Evolutionary conservation across 2,329 filamentous ascomycete genomes (phyloP).

Genomic region (Microcyclosporella mali): DNA sequence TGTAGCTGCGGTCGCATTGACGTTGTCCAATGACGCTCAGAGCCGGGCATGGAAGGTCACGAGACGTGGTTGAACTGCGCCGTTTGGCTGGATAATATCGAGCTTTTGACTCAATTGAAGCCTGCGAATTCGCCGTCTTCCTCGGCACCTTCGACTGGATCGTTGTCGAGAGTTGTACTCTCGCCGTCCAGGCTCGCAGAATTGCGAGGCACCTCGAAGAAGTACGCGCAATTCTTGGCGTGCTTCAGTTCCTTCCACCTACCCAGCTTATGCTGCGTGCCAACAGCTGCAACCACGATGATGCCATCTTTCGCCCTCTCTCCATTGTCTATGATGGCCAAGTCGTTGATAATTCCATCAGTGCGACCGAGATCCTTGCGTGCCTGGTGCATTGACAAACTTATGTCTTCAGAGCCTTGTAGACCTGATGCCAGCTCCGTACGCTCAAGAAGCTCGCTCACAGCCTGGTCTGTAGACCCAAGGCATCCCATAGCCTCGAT

Average conservation of each 20-base stretch:
- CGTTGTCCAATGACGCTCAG: too few relatives aligned
- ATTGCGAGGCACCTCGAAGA: slow-evolving; percentile 67
- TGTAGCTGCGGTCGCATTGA: too few relatives aligned
- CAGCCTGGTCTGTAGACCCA: slow-evolving; percentile 32
- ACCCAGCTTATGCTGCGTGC: slow-evolving; percentile 78
- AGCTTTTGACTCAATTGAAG: slow-evolving; percentile 13
- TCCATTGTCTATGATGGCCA: slow-evolving; percentile 79
- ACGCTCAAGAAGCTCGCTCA: slow-evolving; percentile 12
- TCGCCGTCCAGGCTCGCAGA: slow-evolving; percentile 1
- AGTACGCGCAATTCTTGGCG: slow-evolving; percentile 75
- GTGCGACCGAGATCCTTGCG: slow-evolving; percentile 34
- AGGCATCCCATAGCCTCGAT: slow-evolving; percentile 64
- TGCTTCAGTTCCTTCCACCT: slow-evolving; percentile 62
- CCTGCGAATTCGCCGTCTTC: slow-evolving; percentile 8
- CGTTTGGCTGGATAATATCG: too few relatives aligned
- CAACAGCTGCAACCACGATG: slow-evolving; percentile 78
- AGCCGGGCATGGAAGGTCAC: too few relatives aligned
- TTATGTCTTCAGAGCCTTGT: slow-evolving; percentile 7
- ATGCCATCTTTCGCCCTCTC: slow-evolving; percentile 67
- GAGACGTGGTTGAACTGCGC: too few relatives aligned
- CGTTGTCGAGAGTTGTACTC: neutral
- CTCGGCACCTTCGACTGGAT: neutral
- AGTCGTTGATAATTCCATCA: slow-evolving; percentile 78
- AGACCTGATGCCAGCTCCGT: slow-evolving; percentile 14
- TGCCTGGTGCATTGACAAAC: slow-evolving; percentile 18